Evolutionary conservation across 306 rosid genomes (phyloP).

Genomic region (Acacia melanoxylon): DNA sequence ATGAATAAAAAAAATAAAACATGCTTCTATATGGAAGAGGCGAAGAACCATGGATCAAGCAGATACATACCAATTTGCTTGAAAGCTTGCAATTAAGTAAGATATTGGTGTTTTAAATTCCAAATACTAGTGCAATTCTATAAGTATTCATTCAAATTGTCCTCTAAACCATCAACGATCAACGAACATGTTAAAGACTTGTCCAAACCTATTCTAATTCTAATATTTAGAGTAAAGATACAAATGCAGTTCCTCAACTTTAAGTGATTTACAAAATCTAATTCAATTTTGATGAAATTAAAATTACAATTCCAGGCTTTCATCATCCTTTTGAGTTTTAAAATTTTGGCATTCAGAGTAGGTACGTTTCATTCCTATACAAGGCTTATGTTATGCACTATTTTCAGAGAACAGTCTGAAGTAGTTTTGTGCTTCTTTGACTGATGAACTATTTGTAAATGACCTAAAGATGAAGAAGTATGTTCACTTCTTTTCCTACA

Average conservation of each 20-base stretch:
- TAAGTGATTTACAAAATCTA: neutral
- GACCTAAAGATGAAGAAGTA: neutral
- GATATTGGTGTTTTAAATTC: neutral
- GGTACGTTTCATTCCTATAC: neutral
- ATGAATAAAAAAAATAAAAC: neutral
- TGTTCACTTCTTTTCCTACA: neutral
- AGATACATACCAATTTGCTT: neutral
- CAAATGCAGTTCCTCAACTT: neutral
- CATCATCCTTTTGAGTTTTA: neutral
- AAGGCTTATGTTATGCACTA: neutral
- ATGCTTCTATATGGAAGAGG: neutral
- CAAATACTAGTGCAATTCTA: neutral
- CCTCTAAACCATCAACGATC: neutral
- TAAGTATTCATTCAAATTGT: neutral
- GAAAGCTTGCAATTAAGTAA: neutral
- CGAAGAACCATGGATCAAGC: neutral
- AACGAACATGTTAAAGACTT: neutral
- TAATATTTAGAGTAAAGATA: neutral
- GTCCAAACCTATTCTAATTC: neutral
- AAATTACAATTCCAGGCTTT: neutral
- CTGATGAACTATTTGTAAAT: neutral
- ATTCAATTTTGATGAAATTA: neutral
- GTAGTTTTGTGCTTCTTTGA: neutral
- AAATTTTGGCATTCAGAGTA: neutral
- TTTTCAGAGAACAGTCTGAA: neutral